Percentiles rank a stretch among this genome's conserved stretches.
Conservation (phyloP, 805 yeast species). For the Candida vaughaniae region DNA sequence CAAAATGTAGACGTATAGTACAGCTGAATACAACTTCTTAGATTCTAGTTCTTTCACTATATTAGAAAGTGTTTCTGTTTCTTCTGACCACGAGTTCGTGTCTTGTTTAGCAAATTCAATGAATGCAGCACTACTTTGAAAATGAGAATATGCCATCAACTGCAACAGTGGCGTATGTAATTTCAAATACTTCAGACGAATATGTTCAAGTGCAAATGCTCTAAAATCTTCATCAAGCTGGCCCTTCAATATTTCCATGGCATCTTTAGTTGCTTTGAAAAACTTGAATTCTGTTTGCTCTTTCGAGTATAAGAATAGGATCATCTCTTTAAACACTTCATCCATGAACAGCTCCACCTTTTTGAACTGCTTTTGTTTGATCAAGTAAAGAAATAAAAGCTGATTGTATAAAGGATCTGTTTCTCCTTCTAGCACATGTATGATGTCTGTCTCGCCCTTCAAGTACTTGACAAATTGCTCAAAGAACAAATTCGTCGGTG, state of each 20-base stretch:
- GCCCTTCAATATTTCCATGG: not conserved
- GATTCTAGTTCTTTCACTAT: constrained; percentile 7
- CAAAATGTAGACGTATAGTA: constrained; percentile 10
- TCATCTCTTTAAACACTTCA: not conserved
- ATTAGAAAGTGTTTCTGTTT: constrained; percentile 2
- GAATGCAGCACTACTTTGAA: constrained; percentile 9
- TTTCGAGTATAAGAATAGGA: constrained; percentile 8
- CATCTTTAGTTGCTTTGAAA: constrained; percentile 8
- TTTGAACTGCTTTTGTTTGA: constrained; percentile 7
- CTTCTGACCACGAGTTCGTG: constrained; percentile 14
- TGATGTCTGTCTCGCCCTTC: not conserved
- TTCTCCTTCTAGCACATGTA: constrained; percentile 4
- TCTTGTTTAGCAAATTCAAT: constrained; percentile 15
- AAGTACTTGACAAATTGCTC: constrained; percentile 5
- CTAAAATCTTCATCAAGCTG: constrained; percentile 5
- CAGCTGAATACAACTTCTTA: constrained; percentile 7
- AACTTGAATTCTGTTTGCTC: not conserved
- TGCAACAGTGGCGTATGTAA: constrained; percentile 8
- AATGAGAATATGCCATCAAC: constrained; percentile 10
- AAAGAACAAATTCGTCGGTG: constrained; percentile 1
- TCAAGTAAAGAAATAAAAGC: constrained; percentile 5
- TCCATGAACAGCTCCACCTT: constrained; percentile 1
- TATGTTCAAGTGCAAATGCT: constrained; percentile 5
- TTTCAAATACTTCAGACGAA: constrained; percentile 6
- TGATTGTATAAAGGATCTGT: constrained; percentile 11